Evolutionary conservation across 2,329 filamentous ascomycete species (phyloP).

Genomic region (Phaeosphaeria sp.): DNA sequence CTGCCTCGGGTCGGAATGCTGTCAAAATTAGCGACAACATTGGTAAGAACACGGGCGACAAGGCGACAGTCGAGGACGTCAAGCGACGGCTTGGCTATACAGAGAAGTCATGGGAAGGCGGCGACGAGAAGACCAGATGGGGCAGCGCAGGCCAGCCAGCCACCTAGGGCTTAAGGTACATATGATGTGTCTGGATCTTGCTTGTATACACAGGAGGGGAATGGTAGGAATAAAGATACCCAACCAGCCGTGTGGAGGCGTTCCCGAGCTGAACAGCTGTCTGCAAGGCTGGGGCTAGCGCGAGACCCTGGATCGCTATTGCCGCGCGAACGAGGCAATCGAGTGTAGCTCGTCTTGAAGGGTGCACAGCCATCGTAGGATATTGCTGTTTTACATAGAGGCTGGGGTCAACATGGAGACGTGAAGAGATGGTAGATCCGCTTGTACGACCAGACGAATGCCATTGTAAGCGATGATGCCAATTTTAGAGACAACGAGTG

Average conservation of each 20-base stretch:
- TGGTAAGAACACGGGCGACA: slow-evolving; percentile 93
- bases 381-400: background rate
- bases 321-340: slow-evolving; percentile 2
- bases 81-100: slow-evolving; percentile 87
- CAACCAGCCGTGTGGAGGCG: slow-evolving; percentile 22
- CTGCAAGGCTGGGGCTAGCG: slow-evolving; percentile 26
- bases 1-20: slow-evolving; percentile 78
- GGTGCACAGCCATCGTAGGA: background rate
- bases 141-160: slow-evolving; percentile 54
- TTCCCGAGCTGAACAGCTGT: slow-evolving; percentile 21
- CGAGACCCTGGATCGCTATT: slow-evolving; percentile 15
- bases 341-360: background rate
- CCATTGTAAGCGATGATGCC: slow-evolving; percentile 2
- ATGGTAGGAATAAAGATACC: slow-evolving; percentile 14
- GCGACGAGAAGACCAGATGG: slow-evolving; percentile 86
- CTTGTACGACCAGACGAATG: background rate
- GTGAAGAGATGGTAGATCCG: background rate
- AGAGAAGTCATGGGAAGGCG: slow-evolving; percentile 82
- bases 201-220: slow-evolving; percentile 4
- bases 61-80: slow-evolving; percentile 77
- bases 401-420: background rate
- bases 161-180: slow-evolving; percentile 13
- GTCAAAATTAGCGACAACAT: slow-evolving; percentile 91
- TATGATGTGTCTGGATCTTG: slow-evolving; percentile 10
- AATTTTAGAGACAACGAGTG: slow-evolving; percentile 25